Conservation (phyloP, 2,329 filamentous ascomycete species). For the Aspergillus floridensis region DNA sequence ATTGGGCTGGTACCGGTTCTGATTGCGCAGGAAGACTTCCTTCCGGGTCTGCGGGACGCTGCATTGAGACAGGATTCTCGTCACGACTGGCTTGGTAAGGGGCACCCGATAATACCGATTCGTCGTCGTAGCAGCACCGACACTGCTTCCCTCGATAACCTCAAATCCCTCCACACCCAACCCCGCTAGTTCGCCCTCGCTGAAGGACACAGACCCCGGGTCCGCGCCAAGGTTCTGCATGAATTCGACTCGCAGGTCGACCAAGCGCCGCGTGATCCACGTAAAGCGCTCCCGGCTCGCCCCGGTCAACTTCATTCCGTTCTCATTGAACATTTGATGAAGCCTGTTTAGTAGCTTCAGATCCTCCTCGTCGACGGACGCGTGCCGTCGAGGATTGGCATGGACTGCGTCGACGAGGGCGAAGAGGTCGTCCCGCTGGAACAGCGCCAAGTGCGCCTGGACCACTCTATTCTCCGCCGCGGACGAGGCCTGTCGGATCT, state of each 20-base stretch:
- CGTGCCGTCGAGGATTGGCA: neutral
- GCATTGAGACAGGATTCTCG: neutral
- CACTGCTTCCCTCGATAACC: neutral
- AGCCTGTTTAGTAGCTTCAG: neutral
- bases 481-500: neutral
- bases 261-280: neutral
- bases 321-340: slow-evolving; percentile 1
- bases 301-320: neutral
- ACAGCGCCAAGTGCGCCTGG: slow-evolving; percentile 2
- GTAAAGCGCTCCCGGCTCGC: neutral
- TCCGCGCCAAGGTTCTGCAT: neutral
- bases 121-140: neutral
- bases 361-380: neutral
- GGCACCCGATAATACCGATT: neutral
- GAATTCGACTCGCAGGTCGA: neutral
- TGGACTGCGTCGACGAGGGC: neutral
- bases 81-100: neutral
- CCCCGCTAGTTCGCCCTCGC: neutral
- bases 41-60: neutral
- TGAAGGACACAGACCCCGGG: neutral
- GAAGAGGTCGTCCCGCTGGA: neutral
- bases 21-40: neutral
- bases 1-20: neutral
- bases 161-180: neutral
- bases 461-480: neutral